Evolutionary conservation across 148 eudicot species (phyloP), one percentile per base, ranked within the genome.

Genomic region (Simmondsia chinensis): DNA sequence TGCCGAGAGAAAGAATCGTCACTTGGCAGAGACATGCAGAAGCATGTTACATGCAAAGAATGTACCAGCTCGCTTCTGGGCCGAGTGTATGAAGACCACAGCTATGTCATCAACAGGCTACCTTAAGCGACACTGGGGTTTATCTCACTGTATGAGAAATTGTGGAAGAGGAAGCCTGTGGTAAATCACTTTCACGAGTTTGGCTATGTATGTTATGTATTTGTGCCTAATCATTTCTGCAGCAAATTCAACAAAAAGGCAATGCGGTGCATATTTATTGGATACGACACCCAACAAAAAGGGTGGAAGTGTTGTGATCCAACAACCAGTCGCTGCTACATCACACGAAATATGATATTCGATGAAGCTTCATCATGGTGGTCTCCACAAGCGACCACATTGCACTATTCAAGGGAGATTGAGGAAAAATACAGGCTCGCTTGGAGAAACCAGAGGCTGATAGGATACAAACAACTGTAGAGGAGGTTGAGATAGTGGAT

Each of bases 71-170:
- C 4, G 35, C 16, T 55, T 48, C 25, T 63, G 34, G 46, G 46
- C 32, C 5, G 45, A 61, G 8, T n/a, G 20, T 0, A 68, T 61
- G 54, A 56, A 26, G 14, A 68, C 58, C 0, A 17, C 43, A n/a
- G 24, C 49, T 11, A 18, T 17, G 30, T 57, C 5, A 69, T 24
- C 7, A 52, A 69, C 15, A 15, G 50, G 20, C 21, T 47, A 13
- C 52, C 39, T 6, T 28, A 47, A 24, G 52, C 52, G 1, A 47
- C 26, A 20, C 21, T 47, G 4, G 9, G 19, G 7, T 53, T 50
- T 22, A 1, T 35, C 25, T 46, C 54, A 20, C 64, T 52, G 0
- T 48, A 30, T 37, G 9, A 62, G 39, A 61, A 39, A 23, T 6
- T 61, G 11, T 45, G 48, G 50, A 34, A 47, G 9, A 15, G 39